Evolutionary conservation across 768 basidiomycete species (phyloP), one percentile per base, ranked within the genome.

Genomic region (Phlebiopsis gigantea): DNA sequence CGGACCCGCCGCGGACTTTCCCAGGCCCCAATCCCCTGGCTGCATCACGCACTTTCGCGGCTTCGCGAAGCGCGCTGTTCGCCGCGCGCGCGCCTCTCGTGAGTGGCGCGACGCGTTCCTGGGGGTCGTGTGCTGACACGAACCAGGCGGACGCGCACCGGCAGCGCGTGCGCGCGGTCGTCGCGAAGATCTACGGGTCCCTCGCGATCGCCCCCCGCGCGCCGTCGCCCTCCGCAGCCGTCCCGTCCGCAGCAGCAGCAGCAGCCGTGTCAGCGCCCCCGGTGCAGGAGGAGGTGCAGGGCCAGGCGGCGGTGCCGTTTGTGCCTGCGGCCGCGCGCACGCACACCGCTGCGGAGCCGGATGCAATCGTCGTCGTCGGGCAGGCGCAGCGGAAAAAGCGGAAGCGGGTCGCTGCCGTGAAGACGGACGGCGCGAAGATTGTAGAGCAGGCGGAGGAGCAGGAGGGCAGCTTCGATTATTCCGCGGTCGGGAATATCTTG

Each of bases 301-400:
- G 76, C 69, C 79, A 83, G 53, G 78, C 82, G 31, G 90, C 92
- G 69, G 80, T 93, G 6, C 84, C 92, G 0, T 95, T 85, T 61
- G 77, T 95, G 8, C 91, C 91, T 46, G 78, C 82, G 1, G 70
- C 80, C 0, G 78, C 84, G 63, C 81, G 92, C 21, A 66, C 65
- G 49, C 55, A 65, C 39, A 57, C 62, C 19, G 71, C 72, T 29
- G 82, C 85, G 45, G 90, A 89, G 64, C 9, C 14, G 41, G 59
- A 60, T 42, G 25, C 81, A 1, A 84, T 93, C 52, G 81, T 91
- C 5, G 77, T 87, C 14, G 87, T 90, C 17, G 88, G 88, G 6
- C 83, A 86, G 65, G 66, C 74, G 19, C 74, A 78, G 52, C 75
- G 79, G 66, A 84, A 83, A 73, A 88, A 88, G 66, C 77, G 82